Evolutionary conservation across 2,329 filamentous ascomycete genomes (phyloP).

Genomic region (Aspergillus tamarii): DNA sequence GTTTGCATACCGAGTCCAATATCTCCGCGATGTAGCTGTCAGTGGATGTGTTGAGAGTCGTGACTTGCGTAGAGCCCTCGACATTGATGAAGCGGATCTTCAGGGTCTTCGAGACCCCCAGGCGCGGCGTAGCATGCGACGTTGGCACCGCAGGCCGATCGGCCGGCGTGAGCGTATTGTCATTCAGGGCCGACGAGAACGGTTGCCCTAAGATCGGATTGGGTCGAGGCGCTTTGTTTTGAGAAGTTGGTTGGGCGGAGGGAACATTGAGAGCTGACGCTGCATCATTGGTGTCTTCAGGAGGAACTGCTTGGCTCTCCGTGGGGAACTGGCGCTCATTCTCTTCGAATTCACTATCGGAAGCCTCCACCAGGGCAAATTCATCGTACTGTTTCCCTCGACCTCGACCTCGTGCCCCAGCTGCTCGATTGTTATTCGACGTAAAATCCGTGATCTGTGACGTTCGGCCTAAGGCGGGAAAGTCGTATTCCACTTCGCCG

Average conservation of each 20-base stretch:
- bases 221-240: constrained; percentile 31
- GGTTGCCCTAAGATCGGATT: constrained; percentile 51
- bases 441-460: constrained; percentile 66
- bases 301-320: constrained; percentile 42
- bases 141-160: constrained; percentile 49
- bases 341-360: constrained; percentile 57
- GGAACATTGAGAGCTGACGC: constrained; percentile 22
- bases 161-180: constrained; percentile 49
- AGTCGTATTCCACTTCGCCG: constrained; percentile 68
- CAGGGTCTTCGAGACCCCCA: constrained; percentile 61
- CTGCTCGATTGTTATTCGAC: constrained; percentile 67
- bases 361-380: constrained; percentile 66
- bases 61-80: constrained; percentile 58
- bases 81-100: constrained; percentile 64
- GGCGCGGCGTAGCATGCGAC: constrained; percentile 56
- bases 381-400: constrained; percentile 69
- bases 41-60: constrained; percentile 61
- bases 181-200: constrained; percentile 50
- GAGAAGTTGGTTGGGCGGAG: constrained; percentile 24
- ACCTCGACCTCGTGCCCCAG: constrained; percentile 55
- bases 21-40: constrained; percentile 71
- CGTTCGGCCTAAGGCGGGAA: constrained; percentile 61
- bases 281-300: constrained; percentile 35
- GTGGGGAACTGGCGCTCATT: constrained; percentile 61
- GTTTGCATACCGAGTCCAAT: constrained; percentile 64